Conservation (phyloP, 2,329 filamentous ascomycete genomes). For the Aspergillus amoenus region DNA sequence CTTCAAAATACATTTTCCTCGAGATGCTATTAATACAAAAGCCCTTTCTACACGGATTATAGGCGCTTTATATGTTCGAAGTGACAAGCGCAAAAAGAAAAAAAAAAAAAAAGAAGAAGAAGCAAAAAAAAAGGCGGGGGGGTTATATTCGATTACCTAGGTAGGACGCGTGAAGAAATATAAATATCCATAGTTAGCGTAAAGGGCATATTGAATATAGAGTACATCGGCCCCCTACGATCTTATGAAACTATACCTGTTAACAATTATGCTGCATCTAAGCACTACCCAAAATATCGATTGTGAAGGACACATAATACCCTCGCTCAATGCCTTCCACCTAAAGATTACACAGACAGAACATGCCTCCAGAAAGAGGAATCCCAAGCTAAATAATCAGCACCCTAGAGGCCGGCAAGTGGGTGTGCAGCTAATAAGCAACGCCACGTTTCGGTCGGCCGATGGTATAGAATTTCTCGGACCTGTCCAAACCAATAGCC, state of each 20-base stretch:
- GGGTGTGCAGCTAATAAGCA: slow-evolving; percentile 32
- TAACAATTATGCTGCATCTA: background rate
- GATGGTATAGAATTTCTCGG: slow-evolving; percentile 44
- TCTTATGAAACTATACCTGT: background rate
- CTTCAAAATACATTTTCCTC: background rate
- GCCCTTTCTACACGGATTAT: background rate
- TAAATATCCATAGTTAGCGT: background rate
- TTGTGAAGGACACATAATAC: background rate
- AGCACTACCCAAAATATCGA: background rate
- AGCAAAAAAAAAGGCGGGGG: too few species aligned
- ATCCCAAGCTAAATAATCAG: background rate
- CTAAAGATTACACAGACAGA: background rate
- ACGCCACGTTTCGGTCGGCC: slow-evolving; percentile 37
- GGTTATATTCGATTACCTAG: too few species aligned
- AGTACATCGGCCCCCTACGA: background rate
- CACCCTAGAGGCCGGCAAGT: background rate
- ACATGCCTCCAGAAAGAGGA: background rate
- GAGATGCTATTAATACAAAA: background rate
- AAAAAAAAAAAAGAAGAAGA: too few species aligned
- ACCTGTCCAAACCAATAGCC: slow-evolving; percentile 34
- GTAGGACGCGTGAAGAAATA: background rate
- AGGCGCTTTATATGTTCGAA: background rate
- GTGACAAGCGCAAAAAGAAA: too few species aligned
- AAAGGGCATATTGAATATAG: background rate
- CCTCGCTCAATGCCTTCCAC: background rate